phyloP scores from a whole-genome alignment of 441 rosid genomes.

The Gossypium schwendimanii region DNA sequence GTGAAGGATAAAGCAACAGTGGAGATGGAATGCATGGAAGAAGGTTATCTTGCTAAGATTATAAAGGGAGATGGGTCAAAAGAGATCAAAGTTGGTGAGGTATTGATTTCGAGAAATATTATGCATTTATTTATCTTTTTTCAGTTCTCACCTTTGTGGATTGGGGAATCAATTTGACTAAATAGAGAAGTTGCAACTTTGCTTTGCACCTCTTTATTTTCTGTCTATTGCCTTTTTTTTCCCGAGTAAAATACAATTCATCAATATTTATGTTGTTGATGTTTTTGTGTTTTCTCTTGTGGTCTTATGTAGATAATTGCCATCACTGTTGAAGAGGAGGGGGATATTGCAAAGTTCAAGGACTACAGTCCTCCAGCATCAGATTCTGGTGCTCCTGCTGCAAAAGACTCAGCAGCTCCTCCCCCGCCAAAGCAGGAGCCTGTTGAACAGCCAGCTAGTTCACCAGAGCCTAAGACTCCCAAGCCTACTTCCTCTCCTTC shows the following conservation, averaged over 20 bases:
- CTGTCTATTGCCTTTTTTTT: neutral
- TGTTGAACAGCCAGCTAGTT: constrained; percentile 44
- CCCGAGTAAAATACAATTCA: neutral
- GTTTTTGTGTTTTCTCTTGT: neutral
- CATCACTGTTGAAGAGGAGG: constrained; percentile 87
- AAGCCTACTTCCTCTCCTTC: constrained; percentile 44
- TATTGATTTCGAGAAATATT: constrained; percentile 24
- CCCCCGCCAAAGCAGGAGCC: constrained; percentile 54
- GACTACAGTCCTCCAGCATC: constrained; percentile 69
- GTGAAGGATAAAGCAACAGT: constrained; percentile 89
- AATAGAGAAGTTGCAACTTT: neutral
- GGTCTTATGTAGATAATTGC: constrained; percentile 58
- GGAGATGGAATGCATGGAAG: constrained; percentile 99
- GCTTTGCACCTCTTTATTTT: constrained; percentile 1
- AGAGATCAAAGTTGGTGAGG: constrained; percentile 95
- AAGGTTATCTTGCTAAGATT: constrained; percentile 93
- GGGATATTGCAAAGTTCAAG: constrained; percentile 71
- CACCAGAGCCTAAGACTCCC: constrained; percentile 52
- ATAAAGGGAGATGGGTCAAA: constrained; percentile 75
- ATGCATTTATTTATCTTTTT: constrained; percentile 4
- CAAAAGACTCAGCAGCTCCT: constrained; percentile 44
- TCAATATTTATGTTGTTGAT: constrained; percentile 2
- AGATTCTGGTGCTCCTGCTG: constrained; percentile 29
- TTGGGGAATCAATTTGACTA: neutral
- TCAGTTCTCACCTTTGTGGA: neutral